A percentile compares a stretch with the other conserved stretches of the same genome.
These are phyloP conservation scores for Trametes punicea DNA, from an alignment of 768 basidiomycete genomes.

Conservation along the genomic window DNA sequence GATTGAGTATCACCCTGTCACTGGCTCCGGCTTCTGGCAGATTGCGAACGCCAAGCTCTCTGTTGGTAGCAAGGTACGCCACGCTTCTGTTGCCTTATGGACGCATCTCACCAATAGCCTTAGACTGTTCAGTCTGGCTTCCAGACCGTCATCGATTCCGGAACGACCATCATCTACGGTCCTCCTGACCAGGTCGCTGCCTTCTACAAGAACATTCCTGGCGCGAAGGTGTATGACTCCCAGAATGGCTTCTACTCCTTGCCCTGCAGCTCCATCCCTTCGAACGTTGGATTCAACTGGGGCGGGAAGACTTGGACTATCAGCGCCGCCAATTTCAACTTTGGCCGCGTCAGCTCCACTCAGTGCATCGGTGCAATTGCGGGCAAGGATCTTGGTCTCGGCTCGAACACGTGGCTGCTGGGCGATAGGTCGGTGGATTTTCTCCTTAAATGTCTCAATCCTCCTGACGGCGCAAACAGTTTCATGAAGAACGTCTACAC, in stretches of 20 bases:
- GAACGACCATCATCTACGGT: conserved; percentile 33
- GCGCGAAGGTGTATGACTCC: conserved; percentile 17
- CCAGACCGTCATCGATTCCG: conserved; percentile 29
- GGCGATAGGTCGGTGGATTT: conserved; percentile 14
- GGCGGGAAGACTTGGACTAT: conserved; percentile 22
- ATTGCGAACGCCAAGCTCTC: conserved; percentile 12
- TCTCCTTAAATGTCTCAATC: background rate
- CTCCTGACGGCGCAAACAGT: conserved; percentile 4
- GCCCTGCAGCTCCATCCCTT: conserved; percentile 20
- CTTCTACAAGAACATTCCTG: conserved; percentile 30
- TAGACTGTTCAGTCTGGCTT: conserved; percentile 7
- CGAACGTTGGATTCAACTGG: conserved; percentile 22
- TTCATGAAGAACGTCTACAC: conserved; percentile 30
- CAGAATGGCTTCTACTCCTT: conserved; percentile 27
- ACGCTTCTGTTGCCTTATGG: no score
- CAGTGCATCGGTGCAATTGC: conserved; percentile 28
- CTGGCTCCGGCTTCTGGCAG: conserved; percentile 30
- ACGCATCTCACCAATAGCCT: background rate
- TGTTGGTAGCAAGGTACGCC: conserved; percentile 8
- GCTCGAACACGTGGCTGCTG: conserved; percentile 24
- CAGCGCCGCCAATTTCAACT: conserved; percentile 28
- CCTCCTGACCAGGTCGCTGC: conserved; percentile 20
- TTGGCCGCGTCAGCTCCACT: conserved; percentile 7
- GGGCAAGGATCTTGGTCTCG: conserved; percentile 22
- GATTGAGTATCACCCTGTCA: conserved; percentile 29